Conservation (phyloP, 164 flowering plant species). For the Stephania japonica region DNA sequence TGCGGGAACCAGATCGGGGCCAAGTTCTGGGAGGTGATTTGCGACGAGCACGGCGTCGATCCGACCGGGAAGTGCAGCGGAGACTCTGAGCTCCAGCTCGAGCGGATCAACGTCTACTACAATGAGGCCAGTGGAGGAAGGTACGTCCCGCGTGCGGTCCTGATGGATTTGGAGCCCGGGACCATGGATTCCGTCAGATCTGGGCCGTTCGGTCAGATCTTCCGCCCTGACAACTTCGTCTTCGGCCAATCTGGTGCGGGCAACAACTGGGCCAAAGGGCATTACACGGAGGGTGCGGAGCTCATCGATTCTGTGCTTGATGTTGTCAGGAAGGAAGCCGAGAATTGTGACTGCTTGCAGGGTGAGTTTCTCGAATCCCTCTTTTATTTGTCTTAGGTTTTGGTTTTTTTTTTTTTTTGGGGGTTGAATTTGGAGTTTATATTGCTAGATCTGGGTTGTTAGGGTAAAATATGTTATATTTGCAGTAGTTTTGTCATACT, state of each 20-base stretch:
- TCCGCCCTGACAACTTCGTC: conserved; percentile 13
- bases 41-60: conserved; percentile 17
- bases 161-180: conserved; percentile 18
- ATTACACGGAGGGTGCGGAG: conserved; percentile 12
- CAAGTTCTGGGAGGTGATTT: conserved; percentile 16
- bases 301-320: conserved; percentile 13
- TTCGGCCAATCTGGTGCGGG: conserved; percentile 14
- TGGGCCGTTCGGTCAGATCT: conserved; percentile 11
- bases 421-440: not conserved
- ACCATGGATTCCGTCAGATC: conserved; percentile 14
- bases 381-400: not conserved
- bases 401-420: not conserved
- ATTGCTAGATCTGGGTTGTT: not conserved
- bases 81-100: conserved; percentile 12
- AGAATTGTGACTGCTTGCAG: conserved; percentile 17
- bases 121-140: conserved; percentile 18
- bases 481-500: no score
- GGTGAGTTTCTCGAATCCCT: not conserved
- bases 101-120: conserved; percentile 12
- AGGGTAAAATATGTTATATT: not conserved
- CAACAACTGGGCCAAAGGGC: conserved; percentile 14
- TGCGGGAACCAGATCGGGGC: conserved; percentile 15
- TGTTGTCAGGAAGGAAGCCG: conserved; percentile 15
- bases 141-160: conserved; percentile 12
- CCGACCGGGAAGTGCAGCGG: conserved; percentile 7